Base-by-base conservation (phyloP, 2,329 filamentous ascomycete genomes). In the Apiospora pterosperma region DNA sequence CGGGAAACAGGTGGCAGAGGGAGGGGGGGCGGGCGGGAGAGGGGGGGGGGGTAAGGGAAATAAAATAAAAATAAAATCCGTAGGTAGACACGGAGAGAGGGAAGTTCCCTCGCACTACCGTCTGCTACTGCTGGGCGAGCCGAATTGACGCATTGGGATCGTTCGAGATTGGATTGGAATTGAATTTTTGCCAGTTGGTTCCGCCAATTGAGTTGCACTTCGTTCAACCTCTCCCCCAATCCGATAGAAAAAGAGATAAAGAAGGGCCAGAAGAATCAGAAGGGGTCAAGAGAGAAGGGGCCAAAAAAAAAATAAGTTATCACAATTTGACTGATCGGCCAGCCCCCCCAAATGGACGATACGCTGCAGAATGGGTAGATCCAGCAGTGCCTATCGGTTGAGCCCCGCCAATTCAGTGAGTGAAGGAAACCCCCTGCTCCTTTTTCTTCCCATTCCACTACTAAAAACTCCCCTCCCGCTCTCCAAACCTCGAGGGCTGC, bases 241-340 rank as follows among this genome's bases (percentile, higher is more conserved):
- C 48, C 48, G 48, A 34, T 55, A 55, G 48, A 34, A 55, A 55
- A 19, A 55, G 48, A 55, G 48, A 55, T 28, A 55, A 28, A 55
- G 48, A 55, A 55, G 25, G 48, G 48, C 48, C 48, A 55, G 31
- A 19, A 34, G 48, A 55, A 28, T 19, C 48, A 34, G 48, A 55
- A 55, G 48, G 44, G 48, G 48, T 34, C 34, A 55, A 55, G 48
- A 25, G 48, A 55, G 48, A 34, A 12, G 14, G 36, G n/a, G n/a
- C n/a, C n/a, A 38, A 14, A n/a, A 55, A 52, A 52, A 52, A 62
- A 42, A 42, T 42, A 62, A 44, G 31, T 42, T 44, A 48, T 62
- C 60, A 62, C 60, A 48, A 48, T 44, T 62, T 62, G 59, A 60
- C 36, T 42, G 38, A 62, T 62, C 60, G 38, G 60, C 39, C 60